phyloP scores from a whole-genome alignment of 2,329 filamentous ascomycete genomes.

The Diaporthe velutina region DNA sequence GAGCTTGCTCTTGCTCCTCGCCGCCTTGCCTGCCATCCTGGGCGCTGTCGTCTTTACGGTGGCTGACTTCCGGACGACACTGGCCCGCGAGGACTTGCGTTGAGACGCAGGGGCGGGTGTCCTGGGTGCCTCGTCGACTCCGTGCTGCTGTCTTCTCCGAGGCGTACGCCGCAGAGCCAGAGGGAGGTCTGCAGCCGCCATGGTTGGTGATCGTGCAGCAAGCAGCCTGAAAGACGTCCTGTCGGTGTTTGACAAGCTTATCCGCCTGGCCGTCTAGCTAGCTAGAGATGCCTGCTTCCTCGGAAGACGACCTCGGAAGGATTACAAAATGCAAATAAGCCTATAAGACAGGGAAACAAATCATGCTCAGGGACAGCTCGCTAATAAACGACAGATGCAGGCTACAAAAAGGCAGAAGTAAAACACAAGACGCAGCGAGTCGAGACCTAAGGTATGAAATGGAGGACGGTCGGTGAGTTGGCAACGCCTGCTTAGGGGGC shows the following conservation, averaged over 20 bases:
- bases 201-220: neutral
- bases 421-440: neutral
- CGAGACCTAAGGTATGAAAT: neutral
- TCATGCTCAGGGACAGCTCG: neutral
- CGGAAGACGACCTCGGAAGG: neutral
- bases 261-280: neutral
- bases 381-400: neutral
- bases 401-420: neutral
- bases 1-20: neutral
- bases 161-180: conserved; percentile 35
- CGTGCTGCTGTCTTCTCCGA: neutral
- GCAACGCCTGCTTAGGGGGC: neutral
- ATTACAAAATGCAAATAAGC: neutral
- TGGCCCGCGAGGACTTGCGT: neutral
- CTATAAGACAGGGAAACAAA: neutral
- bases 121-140: neutral
- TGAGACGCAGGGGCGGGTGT: neutral
- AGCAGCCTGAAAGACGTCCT: neutral
- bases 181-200: conserved; percentile 2
- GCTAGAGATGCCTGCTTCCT: neutral
- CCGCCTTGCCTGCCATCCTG: neutral
- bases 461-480: conserved; percentile 20
- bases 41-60: neutral
- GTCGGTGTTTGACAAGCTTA: neutral
- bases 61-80: neutral